A percentile compares a stretch with the other conserved stretches of the same genome.
Evolutionary conservation across 1,139 yeast species (phyloP).

Genomic region (Taiozyma sp.): DNA sequence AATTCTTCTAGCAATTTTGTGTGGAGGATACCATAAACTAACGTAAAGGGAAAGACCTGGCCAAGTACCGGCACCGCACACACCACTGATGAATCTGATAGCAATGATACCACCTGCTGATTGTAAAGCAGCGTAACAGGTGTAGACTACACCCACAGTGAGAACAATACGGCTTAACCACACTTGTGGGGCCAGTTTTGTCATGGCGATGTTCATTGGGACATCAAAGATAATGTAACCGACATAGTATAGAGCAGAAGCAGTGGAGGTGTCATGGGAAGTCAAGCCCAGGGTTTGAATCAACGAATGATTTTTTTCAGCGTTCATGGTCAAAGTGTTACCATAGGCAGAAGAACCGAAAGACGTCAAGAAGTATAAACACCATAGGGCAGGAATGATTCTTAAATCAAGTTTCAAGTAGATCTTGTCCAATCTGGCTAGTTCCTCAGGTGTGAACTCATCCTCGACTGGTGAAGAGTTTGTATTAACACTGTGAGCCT

Average conservation of each 20-base stretch:
- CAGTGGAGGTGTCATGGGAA: constrained; percentile 59
- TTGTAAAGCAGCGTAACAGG: constrained; percentile 60
- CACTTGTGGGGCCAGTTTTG: constrained; percentile 75
- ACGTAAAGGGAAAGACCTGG: constrained; percentile 88
- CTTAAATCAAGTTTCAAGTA: constrained; percentile 64
- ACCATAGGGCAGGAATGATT: constrained; percentile 82
- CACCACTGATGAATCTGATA: constrained; percentile 66
- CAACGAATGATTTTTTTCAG: constrained; percentile 56
- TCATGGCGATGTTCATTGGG: constrained; percentile 84
- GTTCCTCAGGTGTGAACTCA: constrained; percentile 22
- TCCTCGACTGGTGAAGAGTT: not conserved
- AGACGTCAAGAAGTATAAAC: constrained; percentile 70
- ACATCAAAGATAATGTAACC: constrained; percentile 81
- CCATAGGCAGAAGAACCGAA: constrained; percentile 79
- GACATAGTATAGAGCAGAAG: constrained; percentile 77
- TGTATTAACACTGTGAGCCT: not conserved
- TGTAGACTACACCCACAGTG: constrained; percentile 69
- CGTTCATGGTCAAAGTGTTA: constrained; percentile 76
- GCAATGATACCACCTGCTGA: constrained; percentile 61
- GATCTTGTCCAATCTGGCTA: constrained; percentile 46
- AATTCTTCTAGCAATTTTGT: constrained; percentile 69
- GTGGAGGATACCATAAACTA: constrained; percentile 81
- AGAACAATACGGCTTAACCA: constrained; percentile 80
- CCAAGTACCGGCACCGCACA: constrained; percentile 90
- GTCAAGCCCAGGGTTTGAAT: constrained; percentile 45